Evolutionary conservation across 768 basidiomycete genomes (phyloP), one percentile per base, ranked within the genome.

Genomic region (Phaeotremella fagi): DNA sequence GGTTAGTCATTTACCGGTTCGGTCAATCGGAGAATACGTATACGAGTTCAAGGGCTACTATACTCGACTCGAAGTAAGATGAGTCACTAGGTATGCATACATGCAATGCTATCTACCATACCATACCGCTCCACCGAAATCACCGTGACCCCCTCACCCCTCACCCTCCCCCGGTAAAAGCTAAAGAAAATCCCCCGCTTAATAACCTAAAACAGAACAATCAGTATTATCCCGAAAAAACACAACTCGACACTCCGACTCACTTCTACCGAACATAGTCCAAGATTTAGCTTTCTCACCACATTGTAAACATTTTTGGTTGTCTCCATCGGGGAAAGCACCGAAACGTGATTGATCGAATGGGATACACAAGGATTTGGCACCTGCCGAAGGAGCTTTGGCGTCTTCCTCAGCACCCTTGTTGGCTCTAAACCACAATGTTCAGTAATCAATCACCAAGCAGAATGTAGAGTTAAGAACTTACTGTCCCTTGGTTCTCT

Each of bases 341-440:
- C 83, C 79, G 83, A 85, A 98, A 31, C 81, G 82, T 2, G 78
- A 80, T 76, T 98, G 95, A 65, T 97, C 88, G 73, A 92, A 92
- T 3, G 95, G 95, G 77, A 98, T 98, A 64, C 86, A 87, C 3
- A 99, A 84, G 0, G 90, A 90, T 75, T 99, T 99, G 54, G 95
- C 95, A 46, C 95, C 95, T 12, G 95, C 91, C 15, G 90, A 92
- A 0, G 95, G 95, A 16, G 92, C 94, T 27, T 89, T 87, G 71
- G 90, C 90, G 68, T 99, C 95, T 64, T 77, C 77, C 22, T 85
- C 85, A 3, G 84, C 86, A 72, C 91, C 89, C 55, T 87, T 80
- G 58, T 87, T 90, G 61, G 54, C 63, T 41, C 63, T 71, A 42
- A 22, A 16, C 22, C 47, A 7, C 31, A 33, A 7, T 16, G 31